Conservation (phyloP, 2,329 filamentous ascomycete genomes). For the Colletotrichum echinochloae region DNA sequence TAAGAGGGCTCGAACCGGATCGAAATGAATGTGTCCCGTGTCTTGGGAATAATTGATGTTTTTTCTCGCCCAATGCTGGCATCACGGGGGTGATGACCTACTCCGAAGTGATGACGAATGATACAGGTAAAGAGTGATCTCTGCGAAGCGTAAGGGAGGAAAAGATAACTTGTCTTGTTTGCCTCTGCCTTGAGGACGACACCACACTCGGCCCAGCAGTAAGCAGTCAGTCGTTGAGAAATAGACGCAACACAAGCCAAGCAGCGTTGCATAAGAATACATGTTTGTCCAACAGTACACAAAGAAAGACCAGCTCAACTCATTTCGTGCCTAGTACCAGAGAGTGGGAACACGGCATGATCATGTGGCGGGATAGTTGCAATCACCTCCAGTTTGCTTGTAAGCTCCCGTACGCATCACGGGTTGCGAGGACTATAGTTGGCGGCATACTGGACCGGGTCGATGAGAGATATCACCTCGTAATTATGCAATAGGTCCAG, state of each 20-base stretch:
- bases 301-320: background rate
- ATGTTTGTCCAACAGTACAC: background rate
- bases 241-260: background rate
- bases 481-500: background rate
- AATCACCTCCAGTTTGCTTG: background rate
- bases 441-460: background rate
- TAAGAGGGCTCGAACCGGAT: too few species aligned
- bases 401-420: background rate
- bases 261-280: background rate
- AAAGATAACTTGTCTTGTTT: background rate
- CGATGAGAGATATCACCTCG: background rate
- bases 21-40: too few species aligned
- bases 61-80: too few species aligned
- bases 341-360: background rate
- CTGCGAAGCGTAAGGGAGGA: too few species aligned
- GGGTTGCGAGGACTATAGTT: background rate
- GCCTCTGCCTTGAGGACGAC: background rate
- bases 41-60: too few species aligned
- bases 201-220: background rate
- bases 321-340: accelerated
- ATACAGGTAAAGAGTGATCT: too few species aligned
- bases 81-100: too few species aligned
- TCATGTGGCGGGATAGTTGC: background rate
- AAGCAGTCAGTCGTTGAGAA: background rate
- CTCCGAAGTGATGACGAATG: too few species aligned